Evolutionary conservation across 2,329 filamentous ascomycete species (phyloP).

Genomic region (Aspergillus quadricinctus): DNA sequence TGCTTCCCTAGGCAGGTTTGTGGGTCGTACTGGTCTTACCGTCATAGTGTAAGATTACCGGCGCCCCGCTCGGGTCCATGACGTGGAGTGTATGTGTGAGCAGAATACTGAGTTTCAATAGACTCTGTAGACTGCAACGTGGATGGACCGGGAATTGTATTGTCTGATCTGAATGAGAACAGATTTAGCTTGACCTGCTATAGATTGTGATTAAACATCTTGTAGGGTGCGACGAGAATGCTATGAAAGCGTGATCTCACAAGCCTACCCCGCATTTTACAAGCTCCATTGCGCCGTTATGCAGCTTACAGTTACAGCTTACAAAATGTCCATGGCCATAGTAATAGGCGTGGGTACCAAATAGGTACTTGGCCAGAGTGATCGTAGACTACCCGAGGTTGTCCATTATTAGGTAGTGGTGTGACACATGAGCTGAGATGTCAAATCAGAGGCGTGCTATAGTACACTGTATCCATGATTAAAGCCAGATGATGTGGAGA

Average conservation of each 20-base stretch:
- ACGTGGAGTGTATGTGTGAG: neutral
- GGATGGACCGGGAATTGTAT: neutral
- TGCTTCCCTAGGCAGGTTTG: neutral
- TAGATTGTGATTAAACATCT: neutral
- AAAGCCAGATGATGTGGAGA: constrained; percentile 1
- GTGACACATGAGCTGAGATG: neutral
- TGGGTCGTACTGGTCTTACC: neutral
- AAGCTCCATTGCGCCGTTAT: neutral
- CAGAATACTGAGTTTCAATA: neutral
- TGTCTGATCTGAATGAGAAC: neutral
- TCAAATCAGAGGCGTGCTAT: neutral
- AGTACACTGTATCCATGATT: neutral
- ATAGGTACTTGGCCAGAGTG: neutral
- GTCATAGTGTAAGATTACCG: neutral
- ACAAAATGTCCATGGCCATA: neutral
- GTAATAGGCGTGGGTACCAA: neutral
- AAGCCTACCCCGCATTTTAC: neutral
- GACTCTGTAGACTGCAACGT: neutral
- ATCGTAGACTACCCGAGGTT: neutral
- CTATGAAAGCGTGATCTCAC: neutral
- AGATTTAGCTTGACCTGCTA: neutral
- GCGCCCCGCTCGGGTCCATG: neutral
- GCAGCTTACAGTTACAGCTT: neutral
- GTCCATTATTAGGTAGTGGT: too few species aligned
- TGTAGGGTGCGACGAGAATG: neutral